A percentile compares a stretch with the other conserved stretches of the same genome.
These are phyloP conservation scores for Diaporthe capsici DNA, from an alignment of 2,329 filamentous ascomycete genomes.

Conservation along the genomic window DNA sequence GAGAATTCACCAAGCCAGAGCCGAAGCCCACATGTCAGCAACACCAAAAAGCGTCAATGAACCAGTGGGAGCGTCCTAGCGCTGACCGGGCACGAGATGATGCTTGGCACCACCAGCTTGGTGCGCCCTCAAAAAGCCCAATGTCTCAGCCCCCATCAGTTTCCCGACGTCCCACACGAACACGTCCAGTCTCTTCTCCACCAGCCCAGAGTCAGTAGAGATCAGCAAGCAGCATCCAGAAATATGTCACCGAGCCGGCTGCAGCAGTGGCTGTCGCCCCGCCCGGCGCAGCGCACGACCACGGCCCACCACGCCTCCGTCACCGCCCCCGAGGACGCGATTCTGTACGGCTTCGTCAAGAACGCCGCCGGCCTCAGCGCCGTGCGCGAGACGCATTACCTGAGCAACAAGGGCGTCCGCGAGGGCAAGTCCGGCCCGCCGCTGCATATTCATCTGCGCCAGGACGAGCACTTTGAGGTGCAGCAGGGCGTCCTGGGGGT, in stretches of 20 bases:
- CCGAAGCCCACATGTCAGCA: background rate
- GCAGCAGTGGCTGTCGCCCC: constrained; percentile 38
- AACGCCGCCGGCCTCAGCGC: background rate
- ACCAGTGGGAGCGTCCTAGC: background rate
- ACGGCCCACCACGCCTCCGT: constrained; percentile 20
- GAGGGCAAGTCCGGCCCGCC: constrained; percentile 37
- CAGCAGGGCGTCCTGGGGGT: constrained; percentile 36
- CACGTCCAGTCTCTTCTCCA: background rate
- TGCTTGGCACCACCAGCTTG: background rate
- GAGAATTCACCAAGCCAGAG: background rate
- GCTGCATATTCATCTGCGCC: constrained; percentile 39
- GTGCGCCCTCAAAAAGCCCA: background rate
- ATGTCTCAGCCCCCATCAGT: background rate
- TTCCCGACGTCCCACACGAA: background rate
- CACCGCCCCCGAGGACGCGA: background rate
- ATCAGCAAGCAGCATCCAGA: background rate
- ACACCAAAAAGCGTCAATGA: background rate
- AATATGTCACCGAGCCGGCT: constrained; percentile 8
- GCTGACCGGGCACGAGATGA: background rate
- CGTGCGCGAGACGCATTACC: constrained; percentile 33
- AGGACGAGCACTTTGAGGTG: constrained; percentile 38
- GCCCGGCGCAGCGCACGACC: constrained; percentile 33
- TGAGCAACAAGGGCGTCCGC: constrained; percentile 10
- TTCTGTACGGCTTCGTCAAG: constrained; percentile 26
- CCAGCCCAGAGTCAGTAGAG: background rate